These are phyloP conservation scores for Helotiales sp. DNA, from an alignment of 2,329 filamentous ascomycete genomes.

Conservation along the genomic window DNA sequence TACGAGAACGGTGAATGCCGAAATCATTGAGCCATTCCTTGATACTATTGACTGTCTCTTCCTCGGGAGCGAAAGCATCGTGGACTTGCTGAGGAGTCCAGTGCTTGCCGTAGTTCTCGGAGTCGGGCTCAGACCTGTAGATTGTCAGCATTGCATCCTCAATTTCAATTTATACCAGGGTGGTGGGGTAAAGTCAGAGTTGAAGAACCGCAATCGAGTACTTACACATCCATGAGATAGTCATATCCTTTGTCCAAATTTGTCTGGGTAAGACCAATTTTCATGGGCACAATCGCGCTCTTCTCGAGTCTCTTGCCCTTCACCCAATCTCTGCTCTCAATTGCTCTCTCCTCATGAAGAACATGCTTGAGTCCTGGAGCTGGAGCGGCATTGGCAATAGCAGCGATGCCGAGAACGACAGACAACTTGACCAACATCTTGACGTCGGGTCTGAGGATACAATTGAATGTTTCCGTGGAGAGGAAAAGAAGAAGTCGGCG, in stretches of 20 bases:
- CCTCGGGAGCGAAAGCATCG: constrained; percentile 50
- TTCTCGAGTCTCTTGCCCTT: constrained; percentile 20
- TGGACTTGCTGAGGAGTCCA: constrained; percentile 51
- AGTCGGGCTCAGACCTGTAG: constrained; percentile 40
- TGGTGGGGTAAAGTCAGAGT: background rate
- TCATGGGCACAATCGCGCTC: constrained; percentile 39
- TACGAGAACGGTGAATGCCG: constrained; percentile 42
- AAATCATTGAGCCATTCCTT: constrained; percentile 55
- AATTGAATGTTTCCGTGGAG: background rate
- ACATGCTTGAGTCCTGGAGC: constrained; percentile 22
- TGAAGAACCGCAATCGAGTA: constrained; percentile 3
- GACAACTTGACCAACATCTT: constrained; percentile 21
- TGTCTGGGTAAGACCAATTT: constrained; percentile 45
- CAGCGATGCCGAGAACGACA: constrained; percentile 25
- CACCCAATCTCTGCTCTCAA: constrained; percentile 17
- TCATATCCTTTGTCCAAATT: constrained; percentile 46
- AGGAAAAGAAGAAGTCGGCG: background rate
- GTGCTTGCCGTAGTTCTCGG: constrained; percentile 45
- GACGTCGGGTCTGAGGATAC: background rate
- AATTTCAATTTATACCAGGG: background rate
- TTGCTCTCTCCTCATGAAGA: constrained; percentile 24
- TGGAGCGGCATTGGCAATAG: constrained; percentile 24
- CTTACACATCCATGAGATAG: constrained; percentile 41
- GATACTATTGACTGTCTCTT: constrained; percentile 51
- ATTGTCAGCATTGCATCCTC: constrained; percentile 1